Evolutionary conservation across 2,329 filamentous ascomycete genomes (phyloP).

Genomic region (Immersiporthe knoxdaviesiana): DNA sequence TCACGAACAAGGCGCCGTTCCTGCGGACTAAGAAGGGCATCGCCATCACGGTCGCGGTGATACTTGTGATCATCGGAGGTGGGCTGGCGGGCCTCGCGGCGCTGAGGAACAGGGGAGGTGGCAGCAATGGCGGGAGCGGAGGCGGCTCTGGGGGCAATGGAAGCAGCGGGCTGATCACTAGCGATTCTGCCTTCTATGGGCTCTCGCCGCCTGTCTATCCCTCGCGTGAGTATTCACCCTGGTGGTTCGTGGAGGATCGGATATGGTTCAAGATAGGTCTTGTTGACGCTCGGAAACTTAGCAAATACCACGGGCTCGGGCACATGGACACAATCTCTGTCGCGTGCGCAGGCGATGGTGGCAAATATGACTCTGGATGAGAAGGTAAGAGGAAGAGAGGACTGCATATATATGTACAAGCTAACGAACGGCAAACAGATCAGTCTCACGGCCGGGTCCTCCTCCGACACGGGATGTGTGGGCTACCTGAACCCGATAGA

Average conservation of each 20-base stretch:
- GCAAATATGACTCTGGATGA: conserved; percentile 73
- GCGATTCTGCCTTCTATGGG: conserved; percentile 53
- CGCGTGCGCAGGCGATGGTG: conserved; percentile 71
- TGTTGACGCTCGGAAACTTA: conserved; percentile 32
- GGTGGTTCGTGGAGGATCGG: not conserved
- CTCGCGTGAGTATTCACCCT: conserved; percentile 47
- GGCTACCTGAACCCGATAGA: conserved; percentile 47
- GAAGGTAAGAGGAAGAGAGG: conserved; percentile 52
- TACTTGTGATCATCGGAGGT: conserved; percentile 41
- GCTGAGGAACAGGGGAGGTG: conserved; percentile 30
- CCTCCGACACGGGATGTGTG: conserved; percentile 54
- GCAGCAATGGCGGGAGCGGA: conserved; percentile 6
- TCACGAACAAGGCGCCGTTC: conserved; percentile 36
- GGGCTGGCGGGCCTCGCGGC: conserved; percentile 42
- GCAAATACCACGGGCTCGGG: conserved; percentile 62
- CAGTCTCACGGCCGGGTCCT: conserved; percentile 72
- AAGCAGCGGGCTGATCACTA: conserved; percentile 38
- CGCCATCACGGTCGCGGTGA: conserved; percentile 33
- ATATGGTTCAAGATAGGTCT: not conserved
- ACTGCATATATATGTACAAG: not conserved
- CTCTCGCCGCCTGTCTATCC: conserved; percentile 55
- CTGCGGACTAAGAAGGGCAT: conserved; percentile 38
- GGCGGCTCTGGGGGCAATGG: conserved; percentile 11
- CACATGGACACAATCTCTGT: conserved; percentile 69
- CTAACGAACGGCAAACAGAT: conserved; percentile 48